Evolutionary conservation across 225 moss, liverwort and hornwort species (phyloP), one percentile per base, ranked within the genome.

Genomic region (Ulota crispa): DNA sequence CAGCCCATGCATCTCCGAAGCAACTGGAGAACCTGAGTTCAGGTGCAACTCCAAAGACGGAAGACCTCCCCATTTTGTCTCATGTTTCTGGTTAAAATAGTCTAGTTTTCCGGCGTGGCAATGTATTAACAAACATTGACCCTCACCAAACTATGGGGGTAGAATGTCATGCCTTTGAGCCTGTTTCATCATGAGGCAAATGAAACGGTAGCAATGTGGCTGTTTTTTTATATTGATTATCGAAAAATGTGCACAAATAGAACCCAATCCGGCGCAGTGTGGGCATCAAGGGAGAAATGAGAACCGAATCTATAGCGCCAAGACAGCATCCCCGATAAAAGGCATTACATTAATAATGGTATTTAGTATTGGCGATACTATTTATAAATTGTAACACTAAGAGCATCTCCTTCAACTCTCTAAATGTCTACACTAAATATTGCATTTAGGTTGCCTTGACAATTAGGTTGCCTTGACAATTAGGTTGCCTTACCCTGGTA

Each of bases 121-220:
- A 32, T 32, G 18, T 42, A 8, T 14, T 15, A 36, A 8, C 42
- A 39, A 73, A 45, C 9, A 42, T 31, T 50, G 16, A 50, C 30
- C 37, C n/a, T 21, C 64, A 50, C 50, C 50, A 50, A 16, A 41
- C 11, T 16, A 3, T 21, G 24, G 54, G 67, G 59, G 18, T 18
- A 18, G 16, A 18, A 16, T 50, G 18, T 18, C 50, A 50, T 50
- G 50, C 50, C 3, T 8, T 3, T 15, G 16, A 50, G 50, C 50
- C 16, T 50, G 50, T 16, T 11, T 28, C 55, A 26, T 83, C 79
- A 52, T 83, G 79, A 59, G 76, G 64, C 86, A 65, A 83, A 83
- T 86, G 83, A 73, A 78, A 61, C 10, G 73, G 52, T 26, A 6
- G 77, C 41, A 30, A 7, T 30, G 61, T 14, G 24, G 45, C 30